These are phyloP conservation scores for Coemansia sp. DNA, from an alignment of 192 early-diverging fungal genomes.

Conservation along the genomic window DNA sequence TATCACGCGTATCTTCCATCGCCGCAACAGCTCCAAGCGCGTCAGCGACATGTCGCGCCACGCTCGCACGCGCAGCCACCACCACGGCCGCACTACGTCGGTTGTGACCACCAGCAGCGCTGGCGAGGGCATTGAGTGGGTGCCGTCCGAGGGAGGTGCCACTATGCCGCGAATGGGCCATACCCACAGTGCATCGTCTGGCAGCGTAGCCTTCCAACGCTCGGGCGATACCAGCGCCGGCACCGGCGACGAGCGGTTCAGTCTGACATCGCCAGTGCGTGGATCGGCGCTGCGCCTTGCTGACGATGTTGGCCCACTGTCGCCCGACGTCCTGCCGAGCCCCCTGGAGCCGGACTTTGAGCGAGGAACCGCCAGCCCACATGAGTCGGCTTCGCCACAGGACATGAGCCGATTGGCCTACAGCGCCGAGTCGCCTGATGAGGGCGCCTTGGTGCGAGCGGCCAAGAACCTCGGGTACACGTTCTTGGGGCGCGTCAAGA, in stretches of 20 bases:
- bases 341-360: slow-evolving; percentile 2
- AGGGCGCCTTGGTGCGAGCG: slow-evolving; percentile 87
- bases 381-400: slow-evolving; percentile 12
- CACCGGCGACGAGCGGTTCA: slow-evolving; percentile 14
- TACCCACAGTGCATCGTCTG: slow-evolving; percentile 21
- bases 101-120: slow-evolving; percentile 34
- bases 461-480: slow-evolving; percentile 83
- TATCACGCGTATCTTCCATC: slow-evolving; percentile 33
- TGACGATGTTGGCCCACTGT: neutral
- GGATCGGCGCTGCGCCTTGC: neutral
- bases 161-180: slow-evolving; percentile 16
- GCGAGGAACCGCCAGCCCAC: neutral
- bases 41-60: slow-evolving; percentile 50
- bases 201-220: slow-evolving; percentile 18
- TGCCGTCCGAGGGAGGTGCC: slow-evolving; percentile 21
- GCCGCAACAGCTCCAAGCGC: slow-evolving; percentile 37
- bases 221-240: slow-evolving; percentile 11
- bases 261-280: slow-evolving; percentile 12
- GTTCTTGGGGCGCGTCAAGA: slow-evolving; percentile 76
- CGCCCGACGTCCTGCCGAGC: neutral
- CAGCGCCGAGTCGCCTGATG: slow-evolving; percentile 94
- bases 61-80: slow-evolving; percentile 48
- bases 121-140: slow-evolving; percentile 47
- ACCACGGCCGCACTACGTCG: slow-evolving; percentile 51
- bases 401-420: slow-evolving; percentile 59